Percentiles rank a stretch among this genome's conserved stretches.
Evolutionary conservation across 768 basidiomycete species (phyloP).

Genomic region (Pleurotus citrinopileatus): DNA sequence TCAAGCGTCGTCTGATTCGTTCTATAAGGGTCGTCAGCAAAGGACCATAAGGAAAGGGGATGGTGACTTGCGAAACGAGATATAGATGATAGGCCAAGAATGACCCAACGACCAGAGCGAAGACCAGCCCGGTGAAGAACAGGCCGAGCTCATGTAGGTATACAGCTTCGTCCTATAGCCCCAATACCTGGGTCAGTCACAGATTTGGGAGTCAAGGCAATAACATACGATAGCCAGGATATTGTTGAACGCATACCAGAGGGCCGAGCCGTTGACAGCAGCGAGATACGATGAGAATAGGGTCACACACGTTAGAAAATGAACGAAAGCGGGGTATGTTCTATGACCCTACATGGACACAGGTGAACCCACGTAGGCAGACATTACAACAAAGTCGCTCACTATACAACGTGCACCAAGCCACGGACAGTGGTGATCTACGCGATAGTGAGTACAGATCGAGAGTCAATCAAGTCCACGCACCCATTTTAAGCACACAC

Average conservation of each 20-base stretch:
- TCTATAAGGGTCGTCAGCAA: constrained; percentile 32
- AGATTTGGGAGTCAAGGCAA: background rate
- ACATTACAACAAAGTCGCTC: constrained; percentile 22
- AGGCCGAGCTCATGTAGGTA: constrained; percentile 73
- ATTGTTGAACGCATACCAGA: constrained; percentile 66
- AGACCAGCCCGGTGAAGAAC: constrained; percentile 53
- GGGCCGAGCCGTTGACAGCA: constrained; percentile 45
- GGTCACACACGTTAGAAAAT: constrained; percentile 66
- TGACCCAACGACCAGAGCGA: constrained; percentile 67
- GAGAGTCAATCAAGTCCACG: background rate
- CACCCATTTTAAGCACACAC: constrained; percentile 86
- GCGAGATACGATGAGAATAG: constrained; percentile 62
- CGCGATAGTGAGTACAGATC: constrained; percentile 11
- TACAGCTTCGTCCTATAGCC: constrained; percentile 58
- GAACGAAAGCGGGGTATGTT: constrained; percentile 82
- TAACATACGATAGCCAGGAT: constrained; percentile 57
- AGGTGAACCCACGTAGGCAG: background rate
- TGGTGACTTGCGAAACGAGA: constrained; percentile 58
- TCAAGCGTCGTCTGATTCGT: constrained; percentile 89
- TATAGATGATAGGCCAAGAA: constrained; percentile 78
- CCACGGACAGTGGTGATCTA: constrained; percentile 91
- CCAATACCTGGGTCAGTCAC: constrained; percentile 6
- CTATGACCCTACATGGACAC: constrained; percentile 60
- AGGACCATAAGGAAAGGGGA: background rate
- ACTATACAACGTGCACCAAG: constrained; percentile 76